A percentile compares a stretch with the other conserved stretches of the same genome.
phyloP scores from a whole-genome alignment of 768 basidiomycete species.

The Tricholoma matsutake region DNA sequence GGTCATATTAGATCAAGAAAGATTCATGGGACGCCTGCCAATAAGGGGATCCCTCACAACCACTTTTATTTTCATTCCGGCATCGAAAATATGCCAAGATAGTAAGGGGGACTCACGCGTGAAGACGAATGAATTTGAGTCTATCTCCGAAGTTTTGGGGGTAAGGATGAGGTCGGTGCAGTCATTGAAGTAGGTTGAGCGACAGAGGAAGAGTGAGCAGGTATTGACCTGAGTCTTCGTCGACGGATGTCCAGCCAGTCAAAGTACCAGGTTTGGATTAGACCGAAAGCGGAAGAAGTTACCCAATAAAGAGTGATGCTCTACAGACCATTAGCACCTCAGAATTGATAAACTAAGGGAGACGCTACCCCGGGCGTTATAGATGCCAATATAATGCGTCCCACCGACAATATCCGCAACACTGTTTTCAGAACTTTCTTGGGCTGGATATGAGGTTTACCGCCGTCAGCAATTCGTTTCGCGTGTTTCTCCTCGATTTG shows the following conservation, averaged over 20 bases:
- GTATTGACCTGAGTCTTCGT: constrained; percentile 18
- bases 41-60: constrained; percentile 64
- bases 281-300: constrained; percentile 70
- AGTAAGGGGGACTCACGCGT: constrained; percentile 22
- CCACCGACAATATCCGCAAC: constrained; percentile 57
- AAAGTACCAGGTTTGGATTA: constrained; percentile 71
- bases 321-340: constrained; percentile 32
- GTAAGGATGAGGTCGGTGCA: neutral
- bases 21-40: constrained; percentile 53
- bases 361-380: constrained; percentile 67
- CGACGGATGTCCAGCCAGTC: constrained; percentile 58
- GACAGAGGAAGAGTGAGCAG: neutral
- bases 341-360: constrained; percentile 2
- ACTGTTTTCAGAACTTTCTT: constrained; percentile 49
- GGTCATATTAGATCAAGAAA: constrained; percentile 95
- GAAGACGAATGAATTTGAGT: neutral
- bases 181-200: neutral
- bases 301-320: constrained; percentile 75
- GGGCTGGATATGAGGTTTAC: constrained; percentile 42
- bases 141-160: constrained; percentile 10
- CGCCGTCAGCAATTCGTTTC: constrained; percentile 41
- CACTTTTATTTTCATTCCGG: constrained; percentile 72
- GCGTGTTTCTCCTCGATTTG: constrained; percentile 46
- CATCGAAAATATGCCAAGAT: constrained; percentile 4
- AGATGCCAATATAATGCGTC: constrained; percentile 63